Evolutionary conservation across 2,329 filamentous ascomycete species (phyloP), one percentile per base, ranked within the genome.

Genomic region (Penicillium sp.): DNA sequence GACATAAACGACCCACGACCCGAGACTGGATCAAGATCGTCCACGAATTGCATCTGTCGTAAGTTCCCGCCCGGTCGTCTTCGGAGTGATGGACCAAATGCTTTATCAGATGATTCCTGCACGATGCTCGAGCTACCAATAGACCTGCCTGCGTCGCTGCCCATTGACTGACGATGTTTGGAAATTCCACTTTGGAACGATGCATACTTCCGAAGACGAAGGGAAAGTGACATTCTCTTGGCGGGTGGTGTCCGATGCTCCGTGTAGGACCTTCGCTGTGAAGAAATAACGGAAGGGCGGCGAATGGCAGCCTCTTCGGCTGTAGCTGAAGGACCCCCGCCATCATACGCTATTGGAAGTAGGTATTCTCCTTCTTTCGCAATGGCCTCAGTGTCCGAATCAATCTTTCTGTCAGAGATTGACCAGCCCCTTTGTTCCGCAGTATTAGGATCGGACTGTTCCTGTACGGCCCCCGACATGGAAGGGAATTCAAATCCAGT

Each of bases 31-130:
- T 87, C 83, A 3, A 87, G 70, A 28, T 90, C 87, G 36, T 83
- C 82, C 26, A 87, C 83, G 55, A 87, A 87, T 16, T 81, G 82
- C 33, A 84, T 87, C 14, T 86, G 87, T 58, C 87, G 83, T 44
- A 94, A 74, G 69, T 93, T 86, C 29, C 90, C 89, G 44, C 90
- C 90, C 6, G 89, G 90, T 13, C 87, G 82, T 67, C 90, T 80
- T 56, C 90, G 82, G 57, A 94, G 79, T 37, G 87, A 79, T 40
- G 87, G 83, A 6, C 68, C 70, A 13, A 61, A 63, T 24, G 68
- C 62, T 54, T 66, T 67, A 37, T 66, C 56, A 39, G 50, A 16
- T 33, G 55, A 54, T 39, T 68, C 58, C 52, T 64, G 48, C 14
- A 48, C 42, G 43, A 52, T 19, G 53, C 60, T 53, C 16, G 52